Base-by-base conservation (phyloP, 192 early-diverging fungal species). In the Backusella parvicylindrica region DNA sequence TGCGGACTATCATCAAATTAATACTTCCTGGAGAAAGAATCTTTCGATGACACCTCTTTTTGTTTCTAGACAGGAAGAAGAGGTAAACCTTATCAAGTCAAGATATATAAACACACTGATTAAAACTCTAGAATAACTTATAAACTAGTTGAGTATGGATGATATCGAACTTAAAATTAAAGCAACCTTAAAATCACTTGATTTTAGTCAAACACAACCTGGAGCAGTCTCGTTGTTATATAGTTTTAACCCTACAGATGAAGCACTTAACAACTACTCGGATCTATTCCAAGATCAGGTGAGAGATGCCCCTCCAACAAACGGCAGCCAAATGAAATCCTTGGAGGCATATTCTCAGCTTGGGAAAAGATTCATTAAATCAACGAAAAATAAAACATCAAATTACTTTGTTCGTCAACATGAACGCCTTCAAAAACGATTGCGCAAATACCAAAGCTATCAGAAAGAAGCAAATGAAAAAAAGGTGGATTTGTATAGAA, bases 401-500 rank as follows among this genome's bases (percentile, higher is more conserved):
- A 71, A 38, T 15, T 90, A 75, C 65, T 89, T 82, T 73, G 83
- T 81, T 1, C 75, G 80, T 23, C 77, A 78, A 43, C 68, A 85
- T n/a, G 89, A 88, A 30, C 71, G 68, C 15, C 74, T 79, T 8
- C 77, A 81, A 43, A 83, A 84, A 47, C 76, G 73, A 18, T 49
- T 84, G 16, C 37, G 31, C 12, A 70, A 70, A 16, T 73, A 70
- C 16, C 69, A 81, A 33, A 66, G 53, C 35, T 32, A 70, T 9
- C 82, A 89, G 64, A 90, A 88, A 65, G 70, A 81, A 28, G 83
- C 83, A 2, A 76, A 81, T 30, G 81, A 84, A 1, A 83, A 85
- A 23, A 89, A 83, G 21, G 90, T 94, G 0, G 77, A 85, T 16
- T 81, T 92, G 49, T 84, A 84, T 47, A 83, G 92, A 6, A 86